phyloP scores from a whole-genome alignment of 2,329 filamentous ascomycete genomes.

The Fusarium buxicola region DNA sequence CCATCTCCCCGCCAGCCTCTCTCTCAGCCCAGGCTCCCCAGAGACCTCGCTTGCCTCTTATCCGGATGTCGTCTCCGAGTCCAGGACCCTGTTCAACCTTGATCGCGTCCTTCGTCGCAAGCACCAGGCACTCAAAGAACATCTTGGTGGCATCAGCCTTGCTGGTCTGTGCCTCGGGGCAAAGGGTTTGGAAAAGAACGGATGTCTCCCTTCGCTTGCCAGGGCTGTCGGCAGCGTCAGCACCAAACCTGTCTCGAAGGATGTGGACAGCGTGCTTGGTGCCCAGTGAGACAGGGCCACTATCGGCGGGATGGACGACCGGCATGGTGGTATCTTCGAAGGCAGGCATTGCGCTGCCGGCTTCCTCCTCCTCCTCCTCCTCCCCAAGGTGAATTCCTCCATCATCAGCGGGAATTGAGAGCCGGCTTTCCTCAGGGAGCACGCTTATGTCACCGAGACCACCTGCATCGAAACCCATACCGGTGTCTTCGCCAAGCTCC shows the following conservation, averaged over 20 bases:
- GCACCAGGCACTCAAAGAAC: constrained; percentile 97
- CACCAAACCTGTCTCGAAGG: constrained; percentile 86
- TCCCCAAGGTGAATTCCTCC: constrained; percentile 47
- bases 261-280: constrained; percentile 97
- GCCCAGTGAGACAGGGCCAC: constrained; percentile 86
- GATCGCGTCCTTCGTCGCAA: constrained; percentile 97
- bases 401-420: constrained; percentile 73
- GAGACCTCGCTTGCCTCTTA: constrained; percentile 92
- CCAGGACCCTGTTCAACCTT: constrained; percentile 89
- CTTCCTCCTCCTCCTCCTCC: constrained; percentile 58
- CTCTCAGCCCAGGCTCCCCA: constrained; percentile 97
- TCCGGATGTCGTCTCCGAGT: constrained; percentile 83
- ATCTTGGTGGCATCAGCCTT: constrained; percentile 97
- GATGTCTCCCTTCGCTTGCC: constrained; percentile 79
- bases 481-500: constrained; percentile 75
- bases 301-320: constrained; percentile 83
- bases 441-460: constrained; percentile 65
- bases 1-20: constrained; percentile 73
- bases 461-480: constrained; percentile 57
- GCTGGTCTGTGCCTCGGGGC: constrained; percentile 83
- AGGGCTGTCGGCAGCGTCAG: constrained; percentile 74
- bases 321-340: constrained; percentile 85
- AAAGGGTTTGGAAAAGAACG: constrained; percentile 90
- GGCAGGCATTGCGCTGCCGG: constrained; percentile 64
- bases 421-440: constrained; percentile 69